phyloP scores from a whole-genome alignment of 768 basidiomycete genomes.

The Ephemerocybe angulata region DNA sequence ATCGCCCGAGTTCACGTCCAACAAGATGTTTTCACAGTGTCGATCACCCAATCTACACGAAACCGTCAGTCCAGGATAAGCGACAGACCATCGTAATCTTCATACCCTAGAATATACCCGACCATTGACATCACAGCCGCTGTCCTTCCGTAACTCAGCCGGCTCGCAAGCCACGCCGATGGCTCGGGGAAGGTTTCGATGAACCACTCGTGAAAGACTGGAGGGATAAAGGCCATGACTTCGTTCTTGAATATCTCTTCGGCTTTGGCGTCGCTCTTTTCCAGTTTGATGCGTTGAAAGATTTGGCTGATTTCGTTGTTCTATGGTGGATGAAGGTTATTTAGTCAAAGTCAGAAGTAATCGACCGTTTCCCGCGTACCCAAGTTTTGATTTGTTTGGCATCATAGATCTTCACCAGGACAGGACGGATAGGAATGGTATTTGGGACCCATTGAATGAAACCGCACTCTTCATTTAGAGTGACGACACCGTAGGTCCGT shows the following conservation, averaged over 20 bases:
- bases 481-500: slow-evolving; percentile 97
- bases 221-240: slow-evolving; percentile 64
- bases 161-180: slow-evolving; percentile 86
- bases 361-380: slow-evolving; percentile 27
- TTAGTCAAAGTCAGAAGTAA: neutral
- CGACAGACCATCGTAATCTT: neutral
- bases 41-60: slow-evolving; percentile 87
- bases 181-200: slow-evolving; percentile 96
- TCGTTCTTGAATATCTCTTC: slow-evolving; percentile 48
- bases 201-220: slow-evolving; percentile 98
- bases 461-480: slow-evolving; percentile 95
- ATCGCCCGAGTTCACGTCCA: slow-evolving; percentile 86
- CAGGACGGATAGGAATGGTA: slow-evolving; percentile 75
- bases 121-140: slow-evolving; percentile 99
- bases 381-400: slow-evolving; percentile 36
- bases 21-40: slow-evolving; percentile 93
- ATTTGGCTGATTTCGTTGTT: slow-evolving; percentile 38
- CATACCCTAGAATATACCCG: slow-evolving; percentile 91
- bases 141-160: slow-evolving; percentile 83
- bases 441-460: slow-evolving; percentile 99
- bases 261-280: slow-evolving; percentile 41
- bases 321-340: slow-evolving; percentile 8
- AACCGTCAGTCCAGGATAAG: neutral
- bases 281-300: slow-evolving; percentile 51
- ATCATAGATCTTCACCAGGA: slow-evolving; percentile 69